Evolutionary conservation across 2,329 filamentous ascomycete genomes (phyloP), one percentile per base, ranked within the genome.

Genomic region (Metarhizium anisopliae): DNA sequence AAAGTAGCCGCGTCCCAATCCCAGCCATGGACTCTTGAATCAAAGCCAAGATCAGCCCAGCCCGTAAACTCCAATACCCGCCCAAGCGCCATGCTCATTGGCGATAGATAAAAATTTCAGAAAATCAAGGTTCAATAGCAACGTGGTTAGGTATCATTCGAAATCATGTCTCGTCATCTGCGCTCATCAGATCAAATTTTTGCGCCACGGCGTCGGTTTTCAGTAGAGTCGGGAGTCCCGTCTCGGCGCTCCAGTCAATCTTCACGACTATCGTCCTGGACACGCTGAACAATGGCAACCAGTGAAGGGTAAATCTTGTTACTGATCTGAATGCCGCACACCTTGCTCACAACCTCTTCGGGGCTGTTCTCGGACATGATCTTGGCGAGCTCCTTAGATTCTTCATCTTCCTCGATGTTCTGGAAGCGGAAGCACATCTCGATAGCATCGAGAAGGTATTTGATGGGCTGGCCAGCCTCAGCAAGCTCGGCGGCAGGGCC

Each of bases 351-450:
- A 8, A 93, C 88, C 1, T 87, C 85, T 63, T 89, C 85, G 14
- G 93, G 77, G 2, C 78, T 77, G 67, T 87, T 81, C 60, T 85
- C 80, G 59, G 87, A 84, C 76, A 99, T 87, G 68, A 95, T 90
- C 77, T 89, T 85, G 66, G 90, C 89, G 11, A 99, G 81, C 73
- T 95, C 86, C 62, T 76, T 78, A 60, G 89, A 95, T 81, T 97
- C 94, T 0, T 95, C 89, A 61, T 99, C 94, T 13, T 85, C 91
- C 64, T 92, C 83, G 55, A 96, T 88, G 65, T 96, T 90, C 77
- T 96, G 92, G 85, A 97, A 99, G 60, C 88, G 89, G 71, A 99
- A 86, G 6, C 90, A 86, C 84, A 93, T 90, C 78, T 97, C 93
- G 50, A 94, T 83, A 20, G 90, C 89, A 57, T 86, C 87, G 54